phyloP scores from a whole-genome alignment of 345 rosid species.

The Camelina laxa region DNA sequence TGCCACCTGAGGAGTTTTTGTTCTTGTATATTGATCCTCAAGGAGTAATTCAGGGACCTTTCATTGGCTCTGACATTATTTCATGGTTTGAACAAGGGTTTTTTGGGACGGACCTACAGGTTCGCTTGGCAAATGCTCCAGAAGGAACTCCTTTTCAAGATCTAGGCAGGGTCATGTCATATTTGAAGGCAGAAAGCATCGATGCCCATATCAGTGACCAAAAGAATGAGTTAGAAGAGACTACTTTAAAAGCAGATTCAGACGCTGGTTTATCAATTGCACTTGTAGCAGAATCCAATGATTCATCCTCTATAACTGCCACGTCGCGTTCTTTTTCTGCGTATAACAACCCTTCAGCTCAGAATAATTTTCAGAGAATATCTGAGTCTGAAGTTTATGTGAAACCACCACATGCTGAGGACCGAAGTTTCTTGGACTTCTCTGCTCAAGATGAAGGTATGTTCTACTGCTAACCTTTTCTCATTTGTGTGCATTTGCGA shows the following conservation, averaged over 20 bases:
- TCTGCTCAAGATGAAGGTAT: slow-evolving; percentile 59
- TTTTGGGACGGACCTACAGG: slow-evolving; percentile 83
- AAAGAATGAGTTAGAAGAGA: slow-evolving; percentile 47
- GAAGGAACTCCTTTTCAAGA: slow-evolving; percentile 75
- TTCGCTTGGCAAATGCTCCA: slow-evolving; percentile 72
- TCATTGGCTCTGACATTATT: slow-evolving; percentile 72
- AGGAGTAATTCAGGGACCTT: slow-evolving; percentile 86
- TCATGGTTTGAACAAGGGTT: slow-evolving; percentile 93
- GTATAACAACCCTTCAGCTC: slow-evolving; percentile 41
- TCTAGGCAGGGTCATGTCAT: slow-evolving; percentile 72
- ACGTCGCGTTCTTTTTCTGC: neutral
- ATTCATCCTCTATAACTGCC: slow-evolving; percentile 43
- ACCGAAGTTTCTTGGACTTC: slow-evolving; percentile 42
- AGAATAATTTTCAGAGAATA: slow-evolving; percentile 45
- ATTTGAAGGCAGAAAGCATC: slow-evolving; percentile 48
- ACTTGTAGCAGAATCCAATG: slow-evolving; percentile 45
- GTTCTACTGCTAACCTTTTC: slow-evolving; percentile 25
- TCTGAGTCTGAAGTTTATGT: slow-evolving; percentile 54
- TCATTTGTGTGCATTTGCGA: slow-evolving; percentile 21
- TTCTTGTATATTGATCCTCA: slow-evolving; percentile 87
- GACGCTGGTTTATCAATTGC: slow-evolving; percentile 48
- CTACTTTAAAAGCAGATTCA: slow-evolving; percentile 47
- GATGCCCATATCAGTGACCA: slow-evolving; percentile 32
- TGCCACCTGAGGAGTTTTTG: slow-evolving; percentile 63
- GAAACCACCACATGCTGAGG: slow-evolving; percentile 43